phyloP scores from a whole-genome alignment of 2,329 filamentous ascomycete genomes.

The Pseudogymnoascus sp. region DNA sequence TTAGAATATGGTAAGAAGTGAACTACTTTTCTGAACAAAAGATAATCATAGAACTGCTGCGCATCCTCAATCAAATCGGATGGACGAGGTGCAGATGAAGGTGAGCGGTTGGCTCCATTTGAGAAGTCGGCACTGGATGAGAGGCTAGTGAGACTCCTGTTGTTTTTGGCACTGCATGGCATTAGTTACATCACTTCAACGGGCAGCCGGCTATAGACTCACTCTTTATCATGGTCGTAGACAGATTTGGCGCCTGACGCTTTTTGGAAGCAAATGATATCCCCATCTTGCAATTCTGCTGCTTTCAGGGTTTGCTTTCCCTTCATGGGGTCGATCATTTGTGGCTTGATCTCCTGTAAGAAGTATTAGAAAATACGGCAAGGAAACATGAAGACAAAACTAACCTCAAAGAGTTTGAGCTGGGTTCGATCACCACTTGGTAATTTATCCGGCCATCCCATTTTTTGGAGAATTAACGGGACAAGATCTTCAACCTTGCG shows the following conservation, averaged over 20 bases:
- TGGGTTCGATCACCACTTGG: constrained; percentile 50
- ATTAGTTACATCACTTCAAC: constrained; percentile 38
- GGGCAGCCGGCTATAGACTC: constrained; percentile 19
- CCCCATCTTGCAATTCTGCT: constrained; percentile 92
- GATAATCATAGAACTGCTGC: constrained; percentile 84
- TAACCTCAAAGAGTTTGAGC: constrained; percentile 69
- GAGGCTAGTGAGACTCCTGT: not conserved
- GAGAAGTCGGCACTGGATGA: not conserved
- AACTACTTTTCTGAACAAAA: constrained; percentile 73
- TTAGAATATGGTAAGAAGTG: constrained; percentile 63
- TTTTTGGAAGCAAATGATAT: constrained; percentile 91
- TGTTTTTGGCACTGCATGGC: constrained; percentile 13
- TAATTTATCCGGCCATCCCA: constrained; percentile 77
- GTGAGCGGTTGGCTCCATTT: not conserved
- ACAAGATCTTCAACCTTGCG: constrained; percentile 82
- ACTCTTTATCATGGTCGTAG: constrained; percentile 17
- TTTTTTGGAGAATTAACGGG: constrained; percentile 66
- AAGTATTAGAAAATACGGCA: constrained; percentile 17
- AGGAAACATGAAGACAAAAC: constrained; percentile 14
- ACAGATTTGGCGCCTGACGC: constrained; percentile 38
- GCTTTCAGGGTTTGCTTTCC: constrained; percentile 79
- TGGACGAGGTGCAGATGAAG: not conserved
- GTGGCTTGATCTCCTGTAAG: constrained; percentile 79
- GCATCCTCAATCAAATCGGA: constrained; percentile 59
- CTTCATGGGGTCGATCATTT: constrained; percentile 94